Evolutionary conservation across 768 basidiomycete species (phyloP), one percentile per base, ranked within the genome.

Genomic region (Rossbeevera mucosa): DNA sequence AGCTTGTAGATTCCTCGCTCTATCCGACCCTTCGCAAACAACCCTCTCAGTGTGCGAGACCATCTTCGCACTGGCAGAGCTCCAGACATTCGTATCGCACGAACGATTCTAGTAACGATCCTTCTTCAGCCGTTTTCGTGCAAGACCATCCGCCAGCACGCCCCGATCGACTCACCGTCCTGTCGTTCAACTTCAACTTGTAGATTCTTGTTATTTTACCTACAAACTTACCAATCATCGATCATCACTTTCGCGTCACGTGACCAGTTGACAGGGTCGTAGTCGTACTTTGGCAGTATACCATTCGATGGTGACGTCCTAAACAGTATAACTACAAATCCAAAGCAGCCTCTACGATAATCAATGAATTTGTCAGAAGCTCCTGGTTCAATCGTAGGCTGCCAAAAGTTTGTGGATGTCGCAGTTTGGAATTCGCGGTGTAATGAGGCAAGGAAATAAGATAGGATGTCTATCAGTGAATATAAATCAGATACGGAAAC

Each of bases 51-150:
- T 26, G 18, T 25, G 36, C 18, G 50, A 57, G 28, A 31, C 50
- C 12, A 45, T 33, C 1, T 25, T 47, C 36, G 28, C n/a, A n/a
- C n/a, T n/a, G n/a, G n/a, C 14, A 40, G 53, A 57, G 4, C 50
- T 46, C 29, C 53, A 48, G 55, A 55, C 25, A 47, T 45, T 36
- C 55, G 63, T 3, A 64, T 57, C 51, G 55, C n/a, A n/a, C n/a
- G n/a, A n/a, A n/a, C n/a, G n/a, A n/a, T n/a, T n/a, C n/a, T n/a
- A n/a, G n/a, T n/a, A n/a, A n/a, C n/a, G n/a, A n/a, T n/a, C n/a
- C n/a, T n/a, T n/a, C n/a, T n/a, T 62, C 36, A 47, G 60, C 50
- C 56, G 61, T 33, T 53, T 64, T 33, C 59, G 59, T 3, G 53
- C 64, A 11, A 55, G 46, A 52, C 51, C 3, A 45, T 63, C 6